Conservation (phyloP, 345 rosid genomes). For the Salix dunnii region DNA sequence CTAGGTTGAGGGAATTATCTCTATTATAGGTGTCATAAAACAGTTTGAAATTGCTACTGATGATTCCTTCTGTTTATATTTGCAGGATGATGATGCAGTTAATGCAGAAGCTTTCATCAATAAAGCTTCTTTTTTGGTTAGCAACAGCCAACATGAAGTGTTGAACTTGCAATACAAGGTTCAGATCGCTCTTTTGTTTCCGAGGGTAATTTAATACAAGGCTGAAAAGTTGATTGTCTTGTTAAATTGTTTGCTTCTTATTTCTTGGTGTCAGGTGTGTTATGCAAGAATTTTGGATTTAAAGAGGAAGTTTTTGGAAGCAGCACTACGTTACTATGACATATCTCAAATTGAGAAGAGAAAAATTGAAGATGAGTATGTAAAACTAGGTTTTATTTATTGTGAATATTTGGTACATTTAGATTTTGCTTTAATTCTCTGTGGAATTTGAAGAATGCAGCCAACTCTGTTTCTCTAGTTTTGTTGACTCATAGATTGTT, state of each 20-base stretch:
- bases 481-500: background rate
- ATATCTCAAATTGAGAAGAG: conserved; percentile 96
- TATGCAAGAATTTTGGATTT: conserved; percentile 96
- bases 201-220: background rate
- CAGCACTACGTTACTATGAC: conserved; percentile 87
- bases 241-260: conserved; percentile 1
- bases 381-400: conserved; percentile 6
- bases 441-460: background rate
- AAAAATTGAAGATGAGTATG: conserved; percentile 91
- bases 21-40: background rate
- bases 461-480: background rate
- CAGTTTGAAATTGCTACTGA: background rate
- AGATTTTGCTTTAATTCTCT: background rate
- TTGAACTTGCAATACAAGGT: conserved; percentile 92
- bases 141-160: conserved; percentile 90
- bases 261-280: conserved; percentile 57
- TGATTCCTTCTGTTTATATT: conserved; percentile 8
- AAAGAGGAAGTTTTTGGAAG: conserved; percentile 93
- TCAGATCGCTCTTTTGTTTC: background rate
- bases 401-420: background rate
- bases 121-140: conserved; percentile 96
- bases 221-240: conserved; percentile 7
- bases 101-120: conserved; percentile 95
- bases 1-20: background rate
- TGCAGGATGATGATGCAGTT: conserved; percentile 98